Conservation (phyloP, 2,329 filamentous ascomycete genomes). For the Periconia digitata region DNA sequence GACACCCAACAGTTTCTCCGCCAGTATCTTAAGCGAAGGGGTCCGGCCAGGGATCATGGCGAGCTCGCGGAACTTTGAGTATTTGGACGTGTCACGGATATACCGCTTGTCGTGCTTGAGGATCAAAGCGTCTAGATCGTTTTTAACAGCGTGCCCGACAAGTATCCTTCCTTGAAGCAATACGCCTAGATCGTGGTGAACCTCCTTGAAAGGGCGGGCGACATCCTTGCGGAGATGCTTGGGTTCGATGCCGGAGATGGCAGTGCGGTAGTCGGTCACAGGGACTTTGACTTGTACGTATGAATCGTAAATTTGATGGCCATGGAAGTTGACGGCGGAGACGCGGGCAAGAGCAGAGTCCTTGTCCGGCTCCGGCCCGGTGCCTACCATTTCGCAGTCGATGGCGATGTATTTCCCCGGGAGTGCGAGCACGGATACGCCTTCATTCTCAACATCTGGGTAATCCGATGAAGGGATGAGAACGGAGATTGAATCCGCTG, state of each 20-base stretch:
- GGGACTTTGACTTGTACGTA: constrained; percentile 77
- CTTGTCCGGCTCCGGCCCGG: constrained; percentile 64
- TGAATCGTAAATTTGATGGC: constrained; percentile 89
- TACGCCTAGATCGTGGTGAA: constrained; percentile 70
- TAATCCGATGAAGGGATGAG: constrained; percentile 46
- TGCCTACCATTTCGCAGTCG: constrained; percentile 98
- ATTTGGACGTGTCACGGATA: constrained; percentile 81
- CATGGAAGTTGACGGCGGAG: constrained; percentile 91
- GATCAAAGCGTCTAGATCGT: constrained; percentile 73
- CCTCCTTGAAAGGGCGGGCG: constrained; percentile 66
- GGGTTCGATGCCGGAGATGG: constrained; percentile 78
- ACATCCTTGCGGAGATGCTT: constrained; percentile 64
- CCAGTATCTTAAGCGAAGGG: constrained; percentile 65
- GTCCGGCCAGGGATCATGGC: constrained; percentile 62
- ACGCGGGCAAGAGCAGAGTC: constrained; percentile 81
- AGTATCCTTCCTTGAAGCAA: constrained; percentile 72
- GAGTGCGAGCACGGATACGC: constrained; percentile 57
- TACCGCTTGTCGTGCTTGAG: constrained; percentile 77
- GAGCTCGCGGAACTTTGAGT: constrained; percentile 71
- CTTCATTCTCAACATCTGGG: constrained; percentile 47
- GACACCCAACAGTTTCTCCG: constrained; percentile 58
- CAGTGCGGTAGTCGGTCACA: constrained; percentile 89
- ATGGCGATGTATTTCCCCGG: constrained; percentile 89
- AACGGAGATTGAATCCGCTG: constrained; percentile 56
- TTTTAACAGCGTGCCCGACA: constrained; percentile 80